Base-by-base conservation (phyloP, 1,139 yeast genomes). In the Pichia sp. region DNA sequence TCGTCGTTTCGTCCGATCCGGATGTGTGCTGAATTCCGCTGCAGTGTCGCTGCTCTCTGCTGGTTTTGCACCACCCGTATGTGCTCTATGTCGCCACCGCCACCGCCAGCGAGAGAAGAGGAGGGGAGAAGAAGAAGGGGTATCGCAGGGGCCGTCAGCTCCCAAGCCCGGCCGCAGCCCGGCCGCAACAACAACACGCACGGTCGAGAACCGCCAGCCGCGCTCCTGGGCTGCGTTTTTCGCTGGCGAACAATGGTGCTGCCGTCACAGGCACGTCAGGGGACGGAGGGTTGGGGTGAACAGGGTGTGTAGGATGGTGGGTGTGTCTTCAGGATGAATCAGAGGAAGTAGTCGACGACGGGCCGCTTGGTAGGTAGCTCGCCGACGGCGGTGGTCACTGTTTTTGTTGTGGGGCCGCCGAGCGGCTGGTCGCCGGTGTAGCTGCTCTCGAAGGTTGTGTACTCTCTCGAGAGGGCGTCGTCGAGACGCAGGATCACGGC, bases 401-500 rank as follows among this genome's bases (percentile, higher is more conserved):
- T 19, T 2, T 19, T 19, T 19, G 23, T 19, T 19, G 23, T 19
- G 23, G 23, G 23, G 23, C 23, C 23, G 23, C 23, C 23, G 23
- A 19, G 23, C 23, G 23, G 23, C 23, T 19, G 73, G 79, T 82
- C 71, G 75, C 81, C 69, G 70, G 78, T 74, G 75, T 79, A 34
- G 67, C 84, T 85, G 0, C 97, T 96, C 63, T 90, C 96, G 69
- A 92, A 93, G 13, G 90, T 88, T 55, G 86, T 85, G 70, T 90
- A 93, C 34, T 82, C 82, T 51, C 97, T 75, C 36, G 78, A 75
- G 61, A 89, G 73, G 53, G 80, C 70, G 64, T 89, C 96, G 61
- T 87, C 93, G 54, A 92, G 79, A 57, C 82, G 78, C 74, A 92
- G 78, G 15, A 90, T 92, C 57, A 96, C 93, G 10, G 97, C 97